phyloP scores from a whole-genome alignment of 371 early-diverging fungal genomes.

The Rhizopus sp. region DNA sequence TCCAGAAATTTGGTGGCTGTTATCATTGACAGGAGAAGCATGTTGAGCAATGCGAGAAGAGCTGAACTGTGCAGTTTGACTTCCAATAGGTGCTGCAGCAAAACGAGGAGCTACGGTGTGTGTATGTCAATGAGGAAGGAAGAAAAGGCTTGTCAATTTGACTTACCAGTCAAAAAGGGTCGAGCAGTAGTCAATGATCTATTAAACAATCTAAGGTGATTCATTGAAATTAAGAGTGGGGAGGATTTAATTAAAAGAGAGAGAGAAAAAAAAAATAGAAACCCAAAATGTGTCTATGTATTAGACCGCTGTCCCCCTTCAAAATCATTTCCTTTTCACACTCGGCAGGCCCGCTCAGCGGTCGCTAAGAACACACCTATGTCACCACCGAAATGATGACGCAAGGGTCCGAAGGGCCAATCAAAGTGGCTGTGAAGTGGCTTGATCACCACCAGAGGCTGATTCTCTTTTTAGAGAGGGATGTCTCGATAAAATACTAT shows the following conservation, averaged over 20 bases:
- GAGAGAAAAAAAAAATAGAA: conserved; percentile 8
- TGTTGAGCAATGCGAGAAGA: conserved; percentile 32
- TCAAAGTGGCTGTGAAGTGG: too few species aligned
- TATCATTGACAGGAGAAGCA: conserved; percentile 35
- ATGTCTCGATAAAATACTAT: too few species aligned
- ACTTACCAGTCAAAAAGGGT: conserved; percentile 15
- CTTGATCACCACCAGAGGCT: too few species aligned
- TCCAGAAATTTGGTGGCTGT: conserved; percentile 33
- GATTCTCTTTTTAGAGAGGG: too few species aligned
- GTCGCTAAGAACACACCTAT: too few species aligned
- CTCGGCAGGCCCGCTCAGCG: too few species aligned
- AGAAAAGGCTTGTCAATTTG: conserved; percentile 1
- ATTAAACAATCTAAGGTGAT: conserved; percentile 22
- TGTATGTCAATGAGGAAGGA: neutral
- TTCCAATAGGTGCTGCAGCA: conserved; percentile 38
- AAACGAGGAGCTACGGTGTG: conserved; percentile 32
- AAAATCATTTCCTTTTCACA: too few species aligned
- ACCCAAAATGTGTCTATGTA: neutral
- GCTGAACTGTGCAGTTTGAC: conserved; percentile 43
- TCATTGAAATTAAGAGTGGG: conserved; percentile 22
- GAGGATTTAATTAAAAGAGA: conserved; percentile 15
- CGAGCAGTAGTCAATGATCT: conserved; percentile 15
- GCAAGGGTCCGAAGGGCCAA: too few species aligned
- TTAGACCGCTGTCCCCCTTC: neutral
- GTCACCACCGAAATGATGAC: too few species aligned